These are phyloP conservation scores for Chlamydomonas urium DNA, from an alignment of 139 green algal species.

Conservation along the genomic window DNA sequence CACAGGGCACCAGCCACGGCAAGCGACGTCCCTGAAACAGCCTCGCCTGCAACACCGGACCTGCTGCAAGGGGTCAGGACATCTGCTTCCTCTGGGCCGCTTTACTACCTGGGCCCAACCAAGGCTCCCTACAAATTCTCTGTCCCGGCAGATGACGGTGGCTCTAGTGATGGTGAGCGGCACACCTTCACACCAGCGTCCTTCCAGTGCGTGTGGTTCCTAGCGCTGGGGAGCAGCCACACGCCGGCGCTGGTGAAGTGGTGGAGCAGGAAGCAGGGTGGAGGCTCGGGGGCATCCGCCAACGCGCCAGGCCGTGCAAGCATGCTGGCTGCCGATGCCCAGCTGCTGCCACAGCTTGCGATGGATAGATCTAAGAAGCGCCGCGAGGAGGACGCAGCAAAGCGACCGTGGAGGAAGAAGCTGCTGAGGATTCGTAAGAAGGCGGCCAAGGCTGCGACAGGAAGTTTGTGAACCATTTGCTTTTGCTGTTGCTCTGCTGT, in stretches of 20 bases:
- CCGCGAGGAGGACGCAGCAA: background rate
- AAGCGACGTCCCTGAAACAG: no score
- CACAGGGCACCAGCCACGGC: no score
- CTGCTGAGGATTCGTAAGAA: no score
- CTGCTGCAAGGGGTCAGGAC: no score
- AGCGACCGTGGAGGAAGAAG: no score
- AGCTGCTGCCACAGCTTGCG: background rate
- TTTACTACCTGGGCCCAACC: background rate
- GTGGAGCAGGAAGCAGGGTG: background rate
- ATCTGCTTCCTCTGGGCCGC: background rate
- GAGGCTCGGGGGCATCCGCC: background rate
- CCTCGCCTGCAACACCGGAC: no score
- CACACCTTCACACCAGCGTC: no score
- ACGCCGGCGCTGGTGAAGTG: constrained; percentile 17
- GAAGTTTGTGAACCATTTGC: no score
- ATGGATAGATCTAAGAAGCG: background rate
- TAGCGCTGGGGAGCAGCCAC: constrained; percentile 17
- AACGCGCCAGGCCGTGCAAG: no score
- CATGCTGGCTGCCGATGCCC: background rate
- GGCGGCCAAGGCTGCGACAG: no score
- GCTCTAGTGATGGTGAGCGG: no score
- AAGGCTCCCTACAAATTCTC: background rate
- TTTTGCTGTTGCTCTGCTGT: no score
- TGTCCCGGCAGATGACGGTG: background rate
- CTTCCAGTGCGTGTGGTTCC: constrained; percentile 32